Evolutionary conservation across 108 stramenopile genomes (phyloP).

Genomic region (Cylindrotheca closterium): DNA sequence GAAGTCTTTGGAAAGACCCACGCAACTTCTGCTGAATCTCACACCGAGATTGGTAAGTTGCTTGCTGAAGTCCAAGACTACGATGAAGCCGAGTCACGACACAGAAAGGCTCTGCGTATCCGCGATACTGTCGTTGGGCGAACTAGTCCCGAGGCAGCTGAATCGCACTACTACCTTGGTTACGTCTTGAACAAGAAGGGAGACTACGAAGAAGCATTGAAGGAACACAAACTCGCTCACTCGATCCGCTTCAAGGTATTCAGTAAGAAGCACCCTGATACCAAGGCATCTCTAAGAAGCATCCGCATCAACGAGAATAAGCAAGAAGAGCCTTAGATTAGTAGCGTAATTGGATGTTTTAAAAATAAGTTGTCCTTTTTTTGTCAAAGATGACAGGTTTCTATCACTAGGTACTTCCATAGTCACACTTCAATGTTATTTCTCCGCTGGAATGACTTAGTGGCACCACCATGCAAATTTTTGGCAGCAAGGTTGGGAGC

Average conservation of each 20-base stretch:
- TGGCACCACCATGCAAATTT: no score
- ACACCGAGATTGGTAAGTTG: conserved; percentile 36
- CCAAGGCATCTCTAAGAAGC: conserved; percentile 29
- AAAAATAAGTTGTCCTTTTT: no score
- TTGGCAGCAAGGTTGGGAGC: no score
- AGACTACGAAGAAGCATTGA: conserved; percentile 20
- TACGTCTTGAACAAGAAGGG: conserved; percentile 37
- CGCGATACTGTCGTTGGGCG: conserved; percentile 27
- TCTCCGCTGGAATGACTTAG: no score
- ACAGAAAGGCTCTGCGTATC: conserved; percentile 38
- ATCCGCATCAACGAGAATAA: conserved; percentile 24
- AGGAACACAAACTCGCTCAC: conserved; percentile 30
- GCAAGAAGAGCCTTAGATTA: conserved; percentile 18
- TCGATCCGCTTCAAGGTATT: conserved; percentile 30
- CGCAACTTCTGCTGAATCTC: conserved; percentile 24
- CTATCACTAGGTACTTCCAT: no score
- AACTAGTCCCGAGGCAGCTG: conserved; percentile 37
- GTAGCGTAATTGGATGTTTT: no score
- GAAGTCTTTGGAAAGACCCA: conserved; percentile 44
- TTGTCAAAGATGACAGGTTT: no score
- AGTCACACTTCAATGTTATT: no score
- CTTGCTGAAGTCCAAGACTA: conserved; percentile 39
- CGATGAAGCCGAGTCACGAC: conserved; percentile 35
- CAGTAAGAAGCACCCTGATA: conserved; percentile 27
- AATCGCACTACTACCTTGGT: conserved; percentile 33